These are phyloP conservation scores for Heterobasidion irregulare DNA, from an alignment of 1,284 basidiomycete species.

Conservation along the genomic window DNA sequence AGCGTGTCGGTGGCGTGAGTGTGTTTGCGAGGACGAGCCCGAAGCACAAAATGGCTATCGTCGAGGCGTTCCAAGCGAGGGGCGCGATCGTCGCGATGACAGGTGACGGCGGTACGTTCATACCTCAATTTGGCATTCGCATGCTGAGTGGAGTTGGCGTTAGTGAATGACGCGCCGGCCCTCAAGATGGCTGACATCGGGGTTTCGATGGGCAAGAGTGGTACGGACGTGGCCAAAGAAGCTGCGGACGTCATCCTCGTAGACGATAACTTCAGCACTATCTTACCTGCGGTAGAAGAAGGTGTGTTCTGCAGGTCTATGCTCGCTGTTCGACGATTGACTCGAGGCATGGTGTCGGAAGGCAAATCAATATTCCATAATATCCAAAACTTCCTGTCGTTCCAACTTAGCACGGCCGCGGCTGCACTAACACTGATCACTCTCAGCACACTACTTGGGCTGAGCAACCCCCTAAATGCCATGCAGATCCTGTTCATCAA, in stretches of 20 bases:
- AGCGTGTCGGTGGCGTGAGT: conserved; percentile 74
- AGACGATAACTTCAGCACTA: conserved; percentile 95
- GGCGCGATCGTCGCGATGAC: conserved; percentile 97
- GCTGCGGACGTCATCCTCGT: conserved; percentile 96
- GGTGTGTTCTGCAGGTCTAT: conserved; percentile 32
- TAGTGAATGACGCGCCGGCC: conserved; percentile 95
- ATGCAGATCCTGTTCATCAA: conserved; percentile 99
- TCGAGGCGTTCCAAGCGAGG: conserved; percentile 84
- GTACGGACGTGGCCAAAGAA: conserved; percentile 97
- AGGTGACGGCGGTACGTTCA: conserved; percentile 71
- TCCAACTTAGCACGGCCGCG: conserved; percentile 95
- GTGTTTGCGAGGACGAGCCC: conserved; percentile 96
- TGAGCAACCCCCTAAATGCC: conserved; percentile 91
- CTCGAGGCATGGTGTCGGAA: conserved; percentile 18
- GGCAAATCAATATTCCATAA: conserved; percentile 98
- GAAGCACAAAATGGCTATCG: conserved; percentile 95
- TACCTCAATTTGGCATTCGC: neutral
- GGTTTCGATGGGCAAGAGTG: conserved; percentile 93
- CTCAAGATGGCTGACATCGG: conserved; percentile 98
- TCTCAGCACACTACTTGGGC: conserved; percentile 81
- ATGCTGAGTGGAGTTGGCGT: neutral
- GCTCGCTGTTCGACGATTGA: too few species aligned
- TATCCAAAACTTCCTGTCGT: conserved; percentile 95
- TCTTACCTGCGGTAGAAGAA: conserved; percentile 92
- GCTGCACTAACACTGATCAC: conserved; percentile 94